Conservation (phyloP, 2,329 filamentous ascomycete species). For the Mycocentrospora acerina region DNA sequence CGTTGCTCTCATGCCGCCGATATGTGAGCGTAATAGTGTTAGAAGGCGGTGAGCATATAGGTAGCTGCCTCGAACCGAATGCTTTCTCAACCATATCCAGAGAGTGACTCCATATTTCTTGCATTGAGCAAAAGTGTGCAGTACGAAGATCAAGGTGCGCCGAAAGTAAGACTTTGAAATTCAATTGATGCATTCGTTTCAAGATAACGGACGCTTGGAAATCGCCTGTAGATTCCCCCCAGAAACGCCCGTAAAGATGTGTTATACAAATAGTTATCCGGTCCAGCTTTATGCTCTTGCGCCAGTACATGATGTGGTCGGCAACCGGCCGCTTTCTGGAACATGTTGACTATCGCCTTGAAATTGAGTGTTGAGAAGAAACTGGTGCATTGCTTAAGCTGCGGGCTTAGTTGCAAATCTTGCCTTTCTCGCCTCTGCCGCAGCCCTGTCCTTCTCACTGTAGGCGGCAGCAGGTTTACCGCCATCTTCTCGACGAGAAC, state of each 20-base stretch:
- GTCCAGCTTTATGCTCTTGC: constrained; percentile 14
- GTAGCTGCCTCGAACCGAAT: too few species aligned
- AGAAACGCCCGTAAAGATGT: constrained; percentile 25
- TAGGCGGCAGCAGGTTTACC: constrained; percentile 15
- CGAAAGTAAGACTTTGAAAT: too few species aligned
- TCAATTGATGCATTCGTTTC: constrained; percentile 26
- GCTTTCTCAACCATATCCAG: too few species aligned
- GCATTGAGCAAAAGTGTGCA: not conserved
- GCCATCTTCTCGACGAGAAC: constrained; percentile 27
- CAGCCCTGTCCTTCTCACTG: constrained; percentile 45
- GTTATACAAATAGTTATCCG: constrained; percentile 24
- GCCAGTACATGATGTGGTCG: constrained; percentile 7
- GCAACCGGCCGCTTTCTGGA: constrained; percentile 4
- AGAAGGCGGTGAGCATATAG: too few species aligned
- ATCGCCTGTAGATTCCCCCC: too few species aligned
- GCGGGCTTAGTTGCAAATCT: constrained; percentile 41
- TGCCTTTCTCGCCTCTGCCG: constrained; percentile 48
- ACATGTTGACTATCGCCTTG: constrained; percentile 3
- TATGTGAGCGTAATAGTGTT: too few species aligned
- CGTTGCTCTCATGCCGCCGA: too few species aligned
- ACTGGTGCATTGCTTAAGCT: constrained; percentile 14
- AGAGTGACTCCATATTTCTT: too few species aligned
- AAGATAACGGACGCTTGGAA: too few species aligned
- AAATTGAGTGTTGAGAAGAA: not conserved
- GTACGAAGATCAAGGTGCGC: not conserved